Evolutionary conservation across 495 filamentous ascomycete species (phyloP), one percentile per base, ranked within the genome.

Genomic region (Xylaria sp.): DNA sequence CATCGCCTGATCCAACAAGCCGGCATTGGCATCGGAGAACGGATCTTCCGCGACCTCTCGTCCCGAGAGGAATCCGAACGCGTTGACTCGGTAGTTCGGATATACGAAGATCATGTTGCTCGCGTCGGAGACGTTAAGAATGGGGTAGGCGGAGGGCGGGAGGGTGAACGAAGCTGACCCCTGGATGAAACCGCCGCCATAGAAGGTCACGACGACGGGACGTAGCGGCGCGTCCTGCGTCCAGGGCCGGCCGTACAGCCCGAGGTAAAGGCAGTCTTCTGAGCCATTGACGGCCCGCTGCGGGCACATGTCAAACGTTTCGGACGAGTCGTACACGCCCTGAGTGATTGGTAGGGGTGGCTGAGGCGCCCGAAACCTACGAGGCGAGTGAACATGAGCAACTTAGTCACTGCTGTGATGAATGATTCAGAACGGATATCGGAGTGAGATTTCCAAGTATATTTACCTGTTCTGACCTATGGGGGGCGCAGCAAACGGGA

Each of bases 211-310:
- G 2, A 90, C 77, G 0, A 91, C 89, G 0, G 89, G 89, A 19
- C 87, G 80, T 40, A 78, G 83, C 21, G 78, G 67, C 61, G 80
- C 70, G 15, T 76, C 72, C 2, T 65, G 52, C 9, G 72, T 68
- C 88, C 88, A 90, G 8, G 62, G 62, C 11, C 87, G 83, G 3
- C 87, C 85, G 76, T 89, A 90, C 0, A 90, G 76, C 12, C 84
- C 85, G 3, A 91, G 80, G 65, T 90, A 90, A 5, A 90, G 78
- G 75, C 88, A 90, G 72, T 91, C 88, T 77, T 91, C 89, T 17
- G 84, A 84, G 2, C 89, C 89, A 59, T 89, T 92, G 68, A 82
- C 82, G 3, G 84, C 86, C 71, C 85, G 79, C 75, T 90, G 87
- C 11, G 86, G 85, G 68, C 87, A 90, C 82, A 88, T 86, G 68